Conservation (phyloP, 2,329 filamentous ascomycete species). For the Zalaria sp. region DNA sequence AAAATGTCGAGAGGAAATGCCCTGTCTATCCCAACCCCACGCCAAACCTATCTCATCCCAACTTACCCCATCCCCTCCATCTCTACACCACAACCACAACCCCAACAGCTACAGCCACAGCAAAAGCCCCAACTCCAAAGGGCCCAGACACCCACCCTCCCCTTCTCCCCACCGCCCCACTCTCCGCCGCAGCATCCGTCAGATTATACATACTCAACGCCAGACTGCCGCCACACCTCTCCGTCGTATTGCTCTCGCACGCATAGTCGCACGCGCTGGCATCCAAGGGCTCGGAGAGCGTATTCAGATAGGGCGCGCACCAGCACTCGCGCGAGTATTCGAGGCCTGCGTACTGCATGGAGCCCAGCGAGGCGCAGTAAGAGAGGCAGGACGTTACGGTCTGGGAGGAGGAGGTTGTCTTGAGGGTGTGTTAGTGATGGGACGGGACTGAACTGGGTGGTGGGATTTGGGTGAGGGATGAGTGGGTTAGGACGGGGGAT, state of each 20-base stretch:
- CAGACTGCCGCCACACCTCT: slow-evolving; percentile 41
- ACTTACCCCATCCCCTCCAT: too few relatives aligned
- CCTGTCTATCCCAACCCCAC: too few relatives aligned
- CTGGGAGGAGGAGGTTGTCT: slow-evolving; percentile 36
- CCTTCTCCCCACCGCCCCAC: background rate
- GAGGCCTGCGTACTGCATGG: slow-evolving; percentile 36
- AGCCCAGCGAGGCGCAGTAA: slow-evolving; percentile 31
- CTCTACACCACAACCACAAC: too few relatives aligned
- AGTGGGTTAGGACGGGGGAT: background rate
- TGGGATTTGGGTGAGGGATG: background rate
- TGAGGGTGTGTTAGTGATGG: slow-evolving; percentile 14
- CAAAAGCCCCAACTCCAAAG: too few relatives aligned
- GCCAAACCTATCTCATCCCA: too few relatives aligned
- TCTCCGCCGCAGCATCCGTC: slow-evolving; percentile 5
- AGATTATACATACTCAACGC: slow-evolving; percentile 16
- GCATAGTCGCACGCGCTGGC: slow-evolving; percentile 36
- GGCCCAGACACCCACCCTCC: too few relatives aligned
- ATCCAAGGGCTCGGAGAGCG: slow-evolving; percentile 30
- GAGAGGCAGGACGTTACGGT: slow-evolving; percentile 27
- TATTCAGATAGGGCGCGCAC: slow-evolving; percentile 38
- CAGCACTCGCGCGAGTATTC: slow-evolving; percentile 48
- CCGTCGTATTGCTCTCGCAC: slow-evolving; percentile 38
- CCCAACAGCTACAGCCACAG: too few relatives aligned
- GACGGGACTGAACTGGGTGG: background rate
- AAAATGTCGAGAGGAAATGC: too few relatives aligned